These are phyloP conservation scores for Schoenoplectus tabernaemontani DNA, from an alignment of 202 grass and related monocot genomes.

Conservation along the genomic window DNA sequence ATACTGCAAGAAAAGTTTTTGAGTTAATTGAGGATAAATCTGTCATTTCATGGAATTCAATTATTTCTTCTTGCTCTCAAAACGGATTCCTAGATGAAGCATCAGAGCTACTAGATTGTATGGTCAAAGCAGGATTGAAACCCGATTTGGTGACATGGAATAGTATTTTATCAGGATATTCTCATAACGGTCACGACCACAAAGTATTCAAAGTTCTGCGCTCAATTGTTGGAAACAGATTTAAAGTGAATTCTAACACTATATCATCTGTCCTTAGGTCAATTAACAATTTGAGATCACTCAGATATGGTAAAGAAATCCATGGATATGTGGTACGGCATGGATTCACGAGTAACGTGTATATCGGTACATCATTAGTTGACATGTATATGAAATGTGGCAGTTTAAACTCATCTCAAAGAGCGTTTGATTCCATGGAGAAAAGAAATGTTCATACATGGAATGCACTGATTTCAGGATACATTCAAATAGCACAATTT, in stretches of 20 bases:
- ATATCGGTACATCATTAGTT: slow-evolving; percentile 53
- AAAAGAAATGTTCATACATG: slow-evolving; percentile 60
- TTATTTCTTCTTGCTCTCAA: slow-evolving; percentile 60
- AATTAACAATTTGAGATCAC: slow-evolving; percentile 32
- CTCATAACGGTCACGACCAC: slow-evolving; percentile 37
- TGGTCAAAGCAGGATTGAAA: slow-evolving; percentile 35
- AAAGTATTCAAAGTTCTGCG: slow-evolving; percentile 38
- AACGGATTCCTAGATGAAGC: slow-evolving; percentile 69
- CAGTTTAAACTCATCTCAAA: slow-evolving; percentile 38
- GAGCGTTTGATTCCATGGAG: slow-evolving; percentile 45
- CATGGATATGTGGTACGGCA: slow-evolving; percentile 57
- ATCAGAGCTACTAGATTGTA: slow-evolving; percentile 40
- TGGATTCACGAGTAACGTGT: slow-evolving; percentile 34
- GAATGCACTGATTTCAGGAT: slow-evolving; percentile 74
- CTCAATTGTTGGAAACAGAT: slow-evolving; percentile 31
- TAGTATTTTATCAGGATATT: slow-evolving; percentile 60
- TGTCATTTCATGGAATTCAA: slow-evolving; percentile 66
- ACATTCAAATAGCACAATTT: slow-evolving; percentile 36
- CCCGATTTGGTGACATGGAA: slow-evolving; percentile 68
- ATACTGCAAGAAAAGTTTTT: slow-evolving; percentile 44
- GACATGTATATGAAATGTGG: slow-evolving; percentile 73
- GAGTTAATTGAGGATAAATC: slow-evolving; percentile 22
- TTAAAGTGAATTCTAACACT: slow-evolving; percentile 40
- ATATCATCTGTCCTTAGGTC: slow-evolving; percentile 59
- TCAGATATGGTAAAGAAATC: slow-evolving; percentile 44